Evolutionary conservation across 768 basidiomycete species (phyloP).

Genomic region (Termitomyces eurrhizus): DNA sequence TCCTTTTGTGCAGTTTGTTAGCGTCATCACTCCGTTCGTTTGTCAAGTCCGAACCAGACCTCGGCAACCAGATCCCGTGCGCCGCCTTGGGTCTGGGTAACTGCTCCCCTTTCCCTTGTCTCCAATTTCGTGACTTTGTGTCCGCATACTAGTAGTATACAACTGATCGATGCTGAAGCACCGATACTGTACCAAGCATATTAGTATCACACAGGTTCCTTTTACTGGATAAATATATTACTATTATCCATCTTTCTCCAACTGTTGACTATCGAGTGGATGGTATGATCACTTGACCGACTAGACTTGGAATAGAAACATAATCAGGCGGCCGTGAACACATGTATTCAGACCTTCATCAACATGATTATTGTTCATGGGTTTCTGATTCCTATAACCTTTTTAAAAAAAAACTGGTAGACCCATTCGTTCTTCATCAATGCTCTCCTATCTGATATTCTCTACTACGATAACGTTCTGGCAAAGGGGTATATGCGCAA

Average conservation of each 20-base stretch:
- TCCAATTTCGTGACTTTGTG: not conserved
- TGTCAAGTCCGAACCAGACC: not conserved
- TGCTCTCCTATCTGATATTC: not conserved
- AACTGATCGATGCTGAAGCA: not conserved
- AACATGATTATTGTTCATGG: not conserved
- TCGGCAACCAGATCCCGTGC: constrained; percentile 1
- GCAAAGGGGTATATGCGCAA: not conserved
- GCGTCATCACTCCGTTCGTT: constrained; percentile 27
- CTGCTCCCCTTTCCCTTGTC: not conserved
- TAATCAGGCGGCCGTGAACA: not conserved
- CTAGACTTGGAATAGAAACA: not conserved
- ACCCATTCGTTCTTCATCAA: not conserved
- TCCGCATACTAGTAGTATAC: not conserved
- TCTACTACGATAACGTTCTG: too few species aligned
- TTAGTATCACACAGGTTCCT: not conserved
- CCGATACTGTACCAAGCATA: not conserved
- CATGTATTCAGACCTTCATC: not conserved
- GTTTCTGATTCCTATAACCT: not conserved
- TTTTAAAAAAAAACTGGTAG: not conserved
- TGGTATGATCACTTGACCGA: not conserved
- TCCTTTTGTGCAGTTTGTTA: constrained; percentile 19
- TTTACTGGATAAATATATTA: not conserved
- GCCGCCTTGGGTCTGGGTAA: not conserved
- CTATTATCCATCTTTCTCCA: not conserved
- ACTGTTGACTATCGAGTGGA: not conserved